These are phyloP conservation scores for Gleditsia sinensis DNA, from an alignment of 306 rosid species.

Conservation along the genomic window DNA sequence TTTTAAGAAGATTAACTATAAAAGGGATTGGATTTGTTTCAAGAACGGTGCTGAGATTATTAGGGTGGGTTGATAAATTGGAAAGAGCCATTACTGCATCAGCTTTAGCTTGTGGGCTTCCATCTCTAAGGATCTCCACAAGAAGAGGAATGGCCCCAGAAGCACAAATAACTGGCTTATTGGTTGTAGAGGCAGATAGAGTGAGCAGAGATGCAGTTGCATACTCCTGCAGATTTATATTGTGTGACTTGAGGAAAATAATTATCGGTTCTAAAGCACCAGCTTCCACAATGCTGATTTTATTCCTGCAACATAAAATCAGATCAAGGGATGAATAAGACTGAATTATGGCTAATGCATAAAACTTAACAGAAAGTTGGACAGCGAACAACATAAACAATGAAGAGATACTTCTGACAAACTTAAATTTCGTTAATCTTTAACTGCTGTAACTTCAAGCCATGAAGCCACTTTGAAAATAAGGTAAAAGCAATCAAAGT, in stretches of 20 bases:
- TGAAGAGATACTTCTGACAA: not conserved
- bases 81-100: constrained; percentile 98
- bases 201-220: constrained; percentile 92
- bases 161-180: constrained; percentile 80
- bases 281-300: constrained; percentile 83
- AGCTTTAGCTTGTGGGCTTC: constrained; percentile 82
- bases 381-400: not conserved
- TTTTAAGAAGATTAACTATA: constrained; percentile 64
- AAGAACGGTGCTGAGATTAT: constrained; percentile 61
- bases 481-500: constrained; percentile 3
- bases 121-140: constrained; percentile 69
- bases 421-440: not conserved
- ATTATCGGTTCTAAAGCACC: constrained; percentile 88
- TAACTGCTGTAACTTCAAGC: not conserved
- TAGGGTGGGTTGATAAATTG: constrained; percentile 73
- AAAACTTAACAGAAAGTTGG: constrained; percentile 4
- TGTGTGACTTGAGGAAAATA: constrained; percentile 69
- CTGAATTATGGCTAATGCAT: not conserved
- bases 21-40: constrained; percentile 68
- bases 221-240: constrained; percentile 66
- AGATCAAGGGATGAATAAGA: constrained; percentile 17
- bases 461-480: not conserved
- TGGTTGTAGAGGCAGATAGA: constrained; percentile 79
- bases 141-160: constrained; percentile 90
- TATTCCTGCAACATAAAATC: constrained; percentile 66